Conservation (phyloP, 352 stramenopile genomes). For the Phytopythium chamaehyphon region DNA sequence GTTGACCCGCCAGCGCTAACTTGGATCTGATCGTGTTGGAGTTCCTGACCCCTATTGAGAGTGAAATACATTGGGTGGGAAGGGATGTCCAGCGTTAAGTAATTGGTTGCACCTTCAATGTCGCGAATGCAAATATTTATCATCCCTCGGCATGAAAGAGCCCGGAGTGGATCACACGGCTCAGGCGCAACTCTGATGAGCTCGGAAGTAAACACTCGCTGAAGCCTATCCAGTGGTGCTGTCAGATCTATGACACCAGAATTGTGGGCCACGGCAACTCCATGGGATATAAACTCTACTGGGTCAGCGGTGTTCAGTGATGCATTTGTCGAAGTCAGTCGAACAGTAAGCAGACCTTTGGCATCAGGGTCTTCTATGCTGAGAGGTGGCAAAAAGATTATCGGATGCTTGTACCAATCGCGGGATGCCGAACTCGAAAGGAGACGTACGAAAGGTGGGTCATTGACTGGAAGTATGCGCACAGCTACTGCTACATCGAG, state of each 20-base stretch:
- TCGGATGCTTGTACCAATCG: constrained; percentile 22
- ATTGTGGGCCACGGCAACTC: constrained; percentile 12
- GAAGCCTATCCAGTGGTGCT: constrained; percentile 20
- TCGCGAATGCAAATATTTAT: constrained; percentile 30
- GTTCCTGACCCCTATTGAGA: neutral
- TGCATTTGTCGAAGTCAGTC: constrained; percentile 21
- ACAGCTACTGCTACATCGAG: constrained; percentile 24
- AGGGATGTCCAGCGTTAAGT: constrained; percentile 19
- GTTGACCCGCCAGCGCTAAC: neutral
- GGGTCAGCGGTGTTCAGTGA: constrained; percentile 14
- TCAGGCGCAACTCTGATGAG: constrained; percentile 19
- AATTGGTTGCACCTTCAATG: constrained; percentile 9
- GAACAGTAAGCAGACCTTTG: constrained; percentile 27
- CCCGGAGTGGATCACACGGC: neutral
- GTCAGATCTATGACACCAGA: constrained; percentile 3
- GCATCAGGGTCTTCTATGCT: constrained; percentile 27
- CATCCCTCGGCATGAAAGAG: constrained; percentile 2
- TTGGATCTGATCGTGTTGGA: neutral
- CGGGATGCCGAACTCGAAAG: constrained; percentile 6
- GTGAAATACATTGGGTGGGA: neutral
- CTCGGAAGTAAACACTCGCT: constrained; percentile 21
- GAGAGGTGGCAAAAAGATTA: constrained; percentile 28
- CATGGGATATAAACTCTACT: constrained; percentile 21
- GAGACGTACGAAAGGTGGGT: constrained; percentile 22
- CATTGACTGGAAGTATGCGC: constrained; percentile 26